Evolutionary conservation across 2,329 filamentous ascomycete species (phyloP).

Genomic region (Grosmannia serpens): DNA sequence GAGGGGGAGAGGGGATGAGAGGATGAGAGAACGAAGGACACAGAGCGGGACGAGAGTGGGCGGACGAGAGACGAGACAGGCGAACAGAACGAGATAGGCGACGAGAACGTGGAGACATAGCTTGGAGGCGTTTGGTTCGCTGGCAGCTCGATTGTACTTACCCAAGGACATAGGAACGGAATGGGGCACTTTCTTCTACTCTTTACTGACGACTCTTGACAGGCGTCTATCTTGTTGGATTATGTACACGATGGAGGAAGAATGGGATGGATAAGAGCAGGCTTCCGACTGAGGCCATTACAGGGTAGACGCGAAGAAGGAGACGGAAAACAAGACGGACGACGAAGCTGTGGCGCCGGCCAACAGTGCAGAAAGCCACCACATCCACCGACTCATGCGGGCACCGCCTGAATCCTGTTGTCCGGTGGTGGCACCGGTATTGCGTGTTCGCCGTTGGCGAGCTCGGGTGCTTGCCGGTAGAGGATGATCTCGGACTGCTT

Average conservation of each 20-base stretch:
- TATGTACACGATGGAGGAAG: background rate
- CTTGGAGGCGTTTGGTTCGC: background rate
- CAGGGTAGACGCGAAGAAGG: background rate
- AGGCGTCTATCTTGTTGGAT: background rate
- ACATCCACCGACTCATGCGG: constrained; percentile 12
- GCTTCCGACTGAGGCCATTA: background rate
- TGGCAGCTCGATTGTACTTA: background rate
- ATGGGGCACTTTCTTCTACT: background rate
- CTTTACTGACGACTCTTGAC: background rate
- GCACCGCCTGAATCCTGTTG: constrained; percentile 32
- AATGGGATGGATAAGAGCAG: background rate
- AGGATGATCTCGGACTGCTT: constrained; percentile 98
- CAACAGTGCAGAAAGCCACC: background rate
- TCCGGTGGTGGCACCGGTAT: constrained; percentile 31
- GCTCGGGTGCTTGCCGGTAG: constrained; percentile 66
- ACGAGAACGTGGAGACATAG: background rate
- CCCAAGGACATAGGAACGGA: background rate
- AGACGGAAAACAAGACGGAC: background rate
- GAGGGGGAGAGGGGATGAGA: background rate
- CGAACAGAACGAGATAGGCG: too few species aligned
- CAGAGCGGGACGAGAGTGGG: background rate
- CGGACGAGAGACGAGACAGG: background rate
- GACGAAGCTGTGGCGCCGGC: too few species aligned
- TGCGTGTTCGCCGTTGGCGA: constrained; percentile 27
- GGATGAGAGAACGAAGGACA: background rate